phyloP scores from a whole-genome alignment of 2,329 filamentous ascomycete species.

The Beauveria pseudobassiana region DNA sequence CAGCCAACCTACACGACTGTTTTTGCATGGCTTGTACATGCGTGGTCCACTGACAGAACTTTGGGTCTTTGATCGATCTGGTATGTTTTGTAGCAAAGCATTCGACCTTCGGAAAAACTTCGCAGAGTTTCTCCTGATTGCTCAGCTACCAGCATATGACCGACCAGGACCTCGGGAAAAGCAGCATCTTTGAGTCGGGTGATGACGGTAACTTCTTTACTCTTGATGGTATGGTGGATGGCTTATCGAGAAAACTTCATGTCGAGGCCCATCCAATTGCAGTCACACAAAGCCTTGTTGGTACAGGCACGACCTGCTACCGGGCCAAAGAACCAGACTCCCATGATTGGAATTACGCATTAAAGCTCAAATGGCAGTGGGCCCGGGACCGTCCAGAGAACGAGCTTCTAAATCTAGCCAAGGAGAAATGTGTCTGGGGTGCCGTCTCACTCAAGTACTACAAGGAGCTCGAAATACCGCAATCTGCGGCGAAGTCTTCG shows the following conservation, averaged over 20 bases:
- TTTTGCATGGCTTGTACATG: conserved; percentile 30
- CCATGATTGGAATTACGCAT: conserved; percentile 20
- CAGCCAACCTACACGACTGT: conserved; percentile 25
- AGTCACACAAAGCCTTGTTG: conserved; percentile 19
- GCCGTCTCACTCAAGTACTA: conserved; percentile 22
- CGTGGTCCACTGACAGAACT: conserved; percentile 24
- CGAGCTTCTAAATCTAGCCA: conserved; percentile 23
- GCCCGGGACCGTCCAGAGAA: conserved; percentile 22
- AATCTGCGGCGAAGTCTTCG: neutral
- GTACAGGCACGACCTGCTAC: conserved; percentile 26
- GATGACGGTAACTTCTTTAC: conserved; percentile 9
- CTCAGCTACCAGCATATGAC: conserved; percentile 25
- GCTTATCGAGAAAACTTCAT: conserved; percentile 20
- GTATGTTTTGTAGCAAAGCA: conserved; percentile 24
- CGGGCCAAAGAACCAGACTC: conserved; percentile 20
- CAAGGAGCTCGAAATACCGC: neutral
- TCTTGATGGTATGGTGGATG: neutral
- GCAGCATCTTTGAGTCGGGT: conserved; percentile 18
- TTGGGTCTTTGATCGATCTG: conserved; percentile 31
- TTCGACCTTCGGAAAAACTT: conserved; percentile 24
- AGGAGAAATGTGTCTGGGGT: conserved; percentile 22
- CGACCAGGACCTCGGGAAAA: conserved; percentile 20
- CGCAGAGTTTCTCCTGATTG: conserved; percentile 20
- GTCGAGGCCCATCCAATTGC: conserved; percentile 23
- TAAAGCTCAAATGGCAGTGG: conserved; percentile 29